These are phyloP conservation scores for Carex littledalei DNA, from an alignment of 176 grass and related monocot species.

Conservation along the genomic window DNA sequence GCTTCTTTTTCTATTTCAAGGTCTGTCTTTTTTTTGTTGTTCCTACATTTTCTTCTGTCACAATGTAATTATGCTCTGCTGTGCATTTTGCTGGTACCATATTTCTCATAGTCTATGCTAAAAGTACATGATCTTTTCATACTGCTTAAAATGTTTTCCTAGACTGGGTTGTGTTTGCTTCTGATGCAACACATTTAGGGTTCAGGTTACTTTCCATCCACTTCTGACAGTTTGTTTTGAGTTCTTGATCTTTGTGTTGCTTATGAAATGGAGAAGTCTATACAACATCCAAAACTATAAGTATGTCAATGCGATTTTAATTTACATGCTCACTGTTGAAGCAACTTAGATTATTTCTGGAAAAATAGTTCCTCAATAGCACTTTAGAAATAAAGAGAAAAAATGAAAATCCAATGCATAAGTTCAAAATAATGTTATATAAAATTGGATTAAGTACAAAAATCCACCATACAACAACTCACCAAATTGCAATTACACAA, in stretches of 20 bases:
- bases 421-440: neutral
- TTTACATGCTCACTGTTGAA: too few species aligned
- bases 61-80: neutral
- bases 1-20: too few species aligned
- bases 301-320: neutral
- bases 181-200: neutral
- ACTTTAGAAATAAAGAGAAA: neutral
- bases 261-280: neutral
- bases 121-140: too few species aligned
- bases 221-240: neutral
- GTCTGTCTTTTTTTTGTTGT: neutral
- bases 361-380: neutral
- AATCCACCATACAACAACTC: neutral
- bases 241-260: neutral
- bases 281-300: neutral
- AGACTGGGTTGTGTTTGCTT: neutral
- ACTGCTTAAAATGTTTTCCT: neutral
- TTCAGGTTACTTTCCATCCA: neutral
- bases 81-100: neutral
- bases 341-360: too few species aligned
- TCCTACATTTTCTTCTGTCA: neutral
- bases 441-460: neutral
- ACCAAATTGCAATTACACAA: conserved; percentile 6
- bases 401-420: neutral
- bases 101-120: neutral